Conservation (phyloP, 1,139 yeast species). For the Candida gigantensis region DNA sequence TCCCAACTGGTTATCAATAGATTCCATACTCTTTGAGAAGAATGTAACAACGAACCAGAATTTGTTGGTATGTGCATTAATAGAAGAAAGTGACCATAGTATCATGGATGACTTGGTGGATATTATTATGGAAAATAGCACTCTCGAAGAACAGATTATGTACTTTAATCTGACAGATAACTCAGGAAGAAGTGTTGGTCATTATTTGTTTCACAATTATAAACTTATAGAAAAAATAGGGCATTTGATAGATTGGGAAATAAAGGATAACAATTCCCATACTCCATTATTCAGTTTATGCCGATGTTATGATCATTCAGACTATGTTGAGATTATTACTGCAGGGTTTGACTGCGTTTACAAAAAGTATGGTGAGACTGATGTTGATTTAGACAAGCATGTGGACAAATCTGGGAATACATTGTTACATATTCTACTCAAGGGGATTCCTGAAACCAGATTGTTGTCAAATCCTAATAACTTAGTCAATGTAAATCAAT, state of each 20-base stretch:
- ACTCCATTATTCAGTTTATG: constrained; percentile 80
- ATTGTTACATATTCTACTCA: constrained; percentile 66
- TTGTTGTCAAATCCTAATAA: constrained; percentile 34
- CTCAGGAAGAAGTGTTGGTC: constrained; percentile 66
- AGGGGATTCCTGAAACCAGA: constrained; percentile 41
- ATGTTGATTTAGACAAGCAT: constrained; percentile 57
- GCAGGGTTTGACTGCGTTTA: constrained; percentile 49
- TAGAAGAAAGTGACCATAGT: constrained; percentile 47
- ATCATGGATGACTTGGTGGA: constrained; percentile 52
- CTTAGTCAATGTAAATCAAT: constrained; percentile 58
- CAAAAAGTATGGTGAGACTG: constrained; percentile 34
- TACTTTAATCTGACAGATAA: constrained; percentile 57
- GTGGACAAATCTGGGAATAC: constrained; percentile 75
- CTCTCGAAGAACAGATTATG: constrained; percentile 44
- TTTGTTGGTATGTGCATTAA: constrained; percentile 61
- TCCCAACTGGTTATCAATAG: constrained; percentile 56
- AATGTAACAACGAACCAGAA: constrained; percentile 52
- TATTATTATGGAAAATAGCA: constrained; percentile 40
- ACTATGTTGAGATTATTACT: constrained; percentile 54
- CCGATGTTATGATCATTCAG: constrained; percentile 77
- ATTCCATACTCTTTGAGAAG: constrained; percentile 66
- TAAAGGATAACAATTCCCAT: constrained; percentile 65
- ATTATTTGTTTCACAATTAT: constrained; percentile 65
- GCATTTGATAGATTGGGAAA: constrained; percentile 63
- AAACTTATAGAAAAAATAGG: constrained; percentile 59